Base-by-base conservation (phyloP, 78 protist species). In the Trichosphaerium sp. region DNA sequence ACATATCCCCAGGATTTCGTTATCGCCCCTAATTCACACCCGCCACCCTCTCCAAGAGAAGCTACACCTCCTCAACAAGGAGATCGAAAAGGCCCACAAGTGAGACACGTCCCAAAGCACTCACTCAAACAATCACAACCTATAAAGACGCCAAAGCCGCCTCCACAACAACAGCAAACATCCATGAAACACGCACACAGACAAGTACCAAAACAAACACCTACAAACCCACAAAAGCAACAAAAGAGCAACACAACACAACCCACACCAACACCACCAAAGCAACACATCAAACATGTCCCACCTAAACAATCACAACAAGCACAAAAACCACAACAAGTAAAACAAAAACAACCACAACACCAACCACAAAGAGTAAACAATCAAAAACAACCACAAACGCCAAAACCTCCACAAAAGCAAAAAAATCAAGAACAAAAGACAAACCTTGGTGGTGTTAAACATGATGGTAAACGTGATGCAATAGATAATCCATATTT, bases 101-200 rank as follows among this genome's bases (percentile, higher is more conserved):
- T n/a, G n/a, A n/a, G n/a, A n/a, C n/a, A n/a, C n/a, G n/a, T n/a
- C n/a, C n/a, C n/a, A n/a, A n/a, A n/a, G n/a, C n/a, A n/a, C n/a
- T n/a, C n/a, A n/a, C n/a, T 11, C 34, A 11, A 35, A 55, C 11
- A 35, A 55, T 58, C 64, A n/a, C 64, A 15, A 23, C 4, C 12
- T 4, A 15, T 12, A 58, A 4, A n/a, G 12, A 12, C 6, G 15
- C 64, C 6, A 55, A 54, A 69, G 18, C 61, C 39, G 34, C 63
- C 43, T 49, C 14, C 28, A 40, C 56, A 35, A 55, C 64, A 56
- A 23, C 75, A 69, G 48, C 75, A 69, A 51, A 35, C 39, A 58
- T 48, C 39, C 39, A 44, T 43, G 25, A 23, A 25, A 58, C 37
- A 42, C 4, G 61, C 61, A 0, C 58, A 23, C 34, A 39, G 39